These are phyloP conservation scores for Colletotrichum siamense DNA, from an alignment of 2,329 filamentous ascomycete genomes.

Conservation along the genomic window DNA sequence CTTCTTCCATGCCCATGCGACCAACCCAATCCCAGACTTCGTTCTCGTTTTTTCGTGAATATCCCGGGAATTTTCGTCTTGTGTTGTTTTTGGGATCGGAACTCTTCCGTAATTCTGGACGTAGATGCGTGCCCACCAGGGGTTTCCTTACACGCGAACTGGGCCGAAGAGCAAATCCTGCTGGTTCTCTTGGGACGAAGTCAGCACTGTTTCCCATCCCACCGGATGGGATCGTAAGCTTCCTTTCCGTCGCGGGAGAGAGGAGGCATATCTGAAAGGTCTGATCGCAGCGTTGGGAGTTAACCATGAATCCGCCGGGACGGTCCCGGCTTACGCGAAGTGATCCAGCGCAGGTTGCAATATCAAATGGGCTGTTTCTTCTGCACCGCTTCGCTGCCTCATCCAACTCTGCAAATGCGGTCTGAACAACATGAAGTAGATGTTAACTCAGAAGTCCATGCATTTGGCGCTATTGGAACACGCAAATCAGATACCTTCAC, in stretches of 20 bases:
- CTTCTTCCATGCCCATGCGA: background rate
- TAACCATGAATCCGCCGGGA: background rate
- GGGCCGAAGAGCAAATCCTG: background rate
- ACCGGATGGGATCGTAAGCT: background rate
- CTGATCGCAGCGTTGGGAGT: background rate
- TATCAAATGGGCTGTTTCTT: background rate
- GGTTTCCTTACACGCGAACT: background rate
- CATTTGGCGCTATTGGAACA: background rate
- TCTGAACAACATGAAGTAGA: background rate
- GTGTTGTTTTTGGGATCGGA: too few relatives aligned
- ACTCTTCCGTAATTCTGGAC: background rate
- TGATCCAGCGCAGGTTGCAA: background rate
- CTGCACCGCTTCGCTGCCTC: too few relatives aligned
- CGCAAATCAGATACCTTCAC: accelerated
- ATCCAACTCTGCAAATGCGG: too few relatives aligned
- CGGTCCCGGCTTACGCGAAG: background rate
- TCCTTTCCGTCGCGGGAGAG: background rate
- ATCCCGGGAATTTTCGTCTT: too few relatives aligned
- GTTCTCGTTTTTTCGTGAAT: too few relatives aligned
- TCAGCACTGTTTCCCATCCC: background rate
- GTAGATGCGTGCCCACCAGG: background rate
- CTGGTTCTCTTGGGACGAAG: background rate
- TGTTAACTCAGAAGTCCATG: background rate
- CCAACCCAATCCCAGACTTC: background rate
- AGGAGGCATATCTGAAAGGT: background rate